Conservation (phyloP, 768 basidiomycete species). For the Krasilnikovozyma curviuscula region DNA sequence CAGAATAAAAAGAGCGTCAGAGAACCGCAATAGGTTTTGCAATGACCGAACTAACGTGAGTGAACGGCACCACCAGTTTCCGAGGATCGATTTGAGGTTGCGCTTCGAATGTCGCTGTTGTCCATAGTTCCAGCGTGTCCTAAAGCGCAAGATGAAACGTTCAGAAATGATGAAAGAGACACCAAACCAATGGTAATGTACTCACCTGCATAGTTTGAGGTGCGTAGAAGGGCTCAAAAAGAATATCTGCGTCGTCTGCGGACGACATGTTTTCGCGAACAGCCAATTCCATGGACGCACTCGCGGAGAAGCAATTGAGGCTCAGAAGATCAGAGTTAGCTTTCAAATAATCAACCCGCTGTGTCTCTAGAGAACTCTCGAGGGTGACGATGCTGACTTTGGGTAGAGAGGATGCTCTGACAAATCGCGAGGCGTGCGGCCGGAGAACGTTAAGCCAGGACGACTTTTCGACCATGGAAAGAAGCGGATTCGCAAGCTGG, state of each 20-base stretch:
- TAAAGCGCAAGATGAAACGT: neutral
- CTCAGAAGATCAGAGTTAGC: too few species aligned
- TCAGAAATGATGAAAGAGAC: neutral
- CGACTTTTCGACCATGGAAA: too few species aligned
- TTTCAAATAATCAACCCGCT: too few species aligned
- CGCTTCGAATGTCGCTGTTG: constrained; percentile 21
- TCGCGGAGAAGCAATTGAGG: constrained; percentile 27
- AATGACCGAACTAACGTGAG: too few species aligned
- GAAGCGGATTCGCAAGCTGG: too few species aligned
- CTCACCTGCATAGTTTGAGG: constrained; percentile 20
- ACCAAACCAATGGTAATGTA: neutral
- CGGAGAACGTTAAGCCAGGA: too few species aligned
- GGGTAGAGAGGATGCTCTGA: too few species aligned
- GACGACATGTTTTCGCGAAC: constrained; percentile 21
- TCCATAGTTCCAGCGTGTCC: constrained; percentile 14
- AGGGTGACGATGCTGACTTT: too few species aligned
- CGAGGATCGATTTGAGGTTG: constrained; percentile 20
- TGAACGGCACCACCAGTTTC: constrained; percentile 21
- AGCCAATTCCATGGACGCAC: constrained; percentile 22
- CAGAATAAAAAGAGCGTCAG: too few species aligned
- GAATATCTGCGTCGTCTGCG: constrained; percentile 24
- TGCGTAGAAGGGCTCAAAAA: constrained; percentile 23
- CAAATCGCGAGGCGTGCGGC: too few species aligned
- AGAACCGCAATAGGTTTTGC: too few species aligned
- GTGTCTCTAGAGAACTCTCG: too few species aligned